Evolutionary conservation across 2,329 filamentous ascomycete genomes (phyloP).

Genomic region (Calonectria pseudoturangicola): DNA sequence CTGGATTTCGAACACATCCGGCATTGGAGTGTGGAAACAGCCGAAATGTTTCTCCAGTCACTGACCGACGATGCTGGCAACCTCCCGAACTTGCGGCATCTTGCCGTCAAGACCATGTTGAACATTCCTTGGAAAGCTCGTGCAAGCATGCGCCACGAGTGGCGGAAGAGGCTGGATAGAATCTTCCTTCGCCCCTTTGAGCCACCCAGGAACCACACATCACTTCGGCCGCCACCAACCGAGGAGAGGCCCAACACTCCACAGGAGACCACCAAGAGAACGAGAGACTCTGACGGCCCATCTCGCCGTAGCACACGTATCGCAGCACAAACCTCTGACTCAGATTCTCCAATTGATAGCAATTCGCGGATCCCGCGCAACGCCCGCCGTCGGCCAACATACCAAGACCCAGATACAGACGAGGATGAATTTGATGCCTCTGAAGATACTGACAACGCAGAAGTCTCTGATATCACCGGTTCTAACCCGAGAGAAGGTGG

Average conservation of each 20-base stretch:
- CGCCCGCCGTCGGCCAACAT: slow-evolving; percentile 56
- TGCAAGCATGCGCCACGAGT: slow-evolving; percentile 85
- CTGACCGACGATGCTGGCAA: slow-evolving; percentile 82
- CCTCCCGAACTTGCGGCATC: slow-evolving; percentile 79
- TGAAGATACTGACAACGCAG: slow-evolving; percentile 44
- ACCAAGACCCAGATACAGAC: slow-evolving; percentile 68
- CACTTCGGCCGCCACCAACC: slow-evolving; percentile 46
- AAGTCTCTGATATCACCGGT: slow-evolving; percentile 35
- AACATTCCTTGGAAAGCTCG: slow-evolving; percentile 89
- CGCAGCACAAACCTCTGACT: slow-evolving; percentile 54
- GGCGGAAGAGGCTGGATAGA: slow-evolving; percentile 81
- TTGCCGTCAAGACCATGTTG: slow-evolving; percentile 86
- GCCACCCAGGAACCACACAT: slow-evolving; percentile 60
- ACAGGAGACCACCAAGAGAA: slow-evolving; percentile 45
- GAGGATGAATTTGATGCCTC: slow-evolving; percentile 63
- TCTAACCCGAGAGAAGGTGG: slow-evolving; percentile 35
- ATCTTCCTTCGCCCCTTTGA: slow-evolving; percentile 76
- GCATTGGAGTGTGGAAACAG: slow-evolving; percentile 81
- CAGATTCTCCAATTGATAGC: slow-evolving; percentile 49
- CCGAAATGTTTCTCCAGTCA: slow-evolving; percentile 86
- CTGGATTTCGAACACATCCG: slow-evolving; percentile 87
- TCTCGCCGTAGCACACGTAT: slow-evolving; percentile 63
- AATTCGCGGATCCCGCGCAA: slow-evolving; percentile 44
- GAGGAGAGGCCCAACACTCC: slow-evolving; percentile 21
- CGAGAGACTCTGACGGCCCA: slow-evolving; percentile 48